Evolutionary conservation across 345 rosid genomes (phyloP).

Genomic region (Eutrema yunnanense): DNA sequence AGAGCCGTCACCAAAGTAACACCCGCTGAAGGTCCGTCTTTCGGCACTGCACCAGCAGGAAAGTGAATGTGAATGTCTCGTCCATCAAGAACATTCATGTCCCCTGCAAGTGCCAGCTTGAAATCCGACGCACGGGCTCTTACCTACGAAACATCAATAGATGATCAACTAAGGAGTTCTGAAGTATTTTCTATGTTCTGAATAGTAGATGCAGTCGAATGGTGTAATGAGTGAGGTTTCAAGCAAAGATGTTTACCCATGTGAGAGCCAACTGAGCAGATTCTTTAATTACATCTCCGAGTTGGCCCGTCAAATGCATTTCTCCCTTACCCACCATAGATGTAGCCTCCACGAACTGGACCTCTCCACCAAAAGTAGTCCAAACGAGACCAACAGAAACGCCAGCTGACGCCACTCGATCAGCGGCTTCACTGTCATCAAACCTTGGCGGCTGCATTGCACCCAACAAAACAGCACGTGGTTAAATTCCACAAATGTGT

Average conservation of each 20-base stretch:
- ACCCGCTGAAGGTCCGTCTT: slow-evolving; percentile 99
- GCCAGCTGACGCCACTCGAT: slow-evolving; percentile 92
- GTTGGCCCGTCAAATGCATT: slow-evolving; percentile 94
- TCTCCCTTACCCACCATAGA: slow-evolving; percentile 91
- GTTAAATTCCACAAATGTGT: background rate
- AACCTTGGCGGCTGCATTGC: slow-evolving; percentile 84
- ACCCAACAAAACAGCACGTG: slow-evolving; percentile 6
- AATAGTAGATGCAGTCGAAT: background rate
- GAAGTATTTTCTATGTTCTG: background rate
- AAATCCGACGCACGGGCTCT: slow-evolving; percentile 91
- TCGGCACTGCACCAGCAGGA: slow-evolving; percentile 97
- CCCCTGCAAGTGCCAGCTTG: slow-evolving; percentile 53
- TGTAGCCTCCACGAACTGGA: slow-evolving; percentile 93
- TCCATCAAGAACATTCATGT: slow-evolving; percentile 70
- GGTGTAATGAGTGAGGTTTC: background rate
- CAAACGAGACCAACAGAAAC: slow-evolving; percentile 95
- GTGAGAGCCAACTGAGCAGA: slow-evolving; percentile 97
- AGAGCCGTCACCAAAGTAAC: slow-evolving; percentile 93
- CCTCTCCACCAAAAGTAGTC: slow-evolving; percentile 99
- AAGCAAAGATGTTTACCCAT: slow-evolving; percentile 54
- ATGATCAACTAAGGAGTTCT: background rate
- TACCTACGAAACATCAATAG: slow-evolving; percentile 45
- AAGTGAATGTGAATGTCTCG: slow-evolving; percentile 95
- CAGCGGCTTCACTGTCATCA: slow-evolving; percentile 92
- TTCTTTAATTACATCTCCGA: slow-evolving; percentile 98